A percentile compares a stretch with the other conserved stretches of the same genome.
Conservation (phyloP, 371 early-diverging fungal species). For the Circinella umbellata region DNA sequence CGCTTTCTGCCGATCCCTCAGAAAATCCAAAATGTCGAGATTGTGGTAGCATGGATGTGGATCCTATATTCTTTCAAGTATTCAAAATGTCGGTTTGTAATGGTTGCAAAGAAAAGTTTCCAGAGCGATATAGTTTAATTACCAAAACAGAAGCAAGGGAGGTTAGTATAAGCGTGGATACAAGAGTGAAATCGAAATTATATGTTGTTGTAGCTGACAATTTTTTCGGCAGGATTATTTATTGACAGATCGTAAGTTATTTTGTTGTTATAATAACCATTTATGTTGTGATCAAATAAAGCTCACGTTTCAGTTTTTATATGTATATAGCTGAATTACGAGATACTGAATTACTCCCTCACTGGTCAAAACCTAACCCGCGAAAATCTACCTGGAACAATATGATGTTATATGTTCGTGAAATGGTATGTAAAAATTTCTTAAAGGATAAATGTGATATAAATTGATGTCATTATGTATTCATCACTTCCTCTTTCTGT, state of each 20-base stretch:
- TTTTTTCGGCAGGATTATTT: slow-evolving; percentile 72
- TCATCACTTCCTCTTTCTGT: no score
- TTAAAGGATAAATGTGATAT: no score
- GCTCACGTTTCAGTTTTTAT: not conserved
- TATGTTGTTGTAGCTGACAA: not conserved
- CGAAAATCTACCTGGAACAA: slow-evolving; percentile 94
- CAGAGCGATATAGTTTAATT: slow-evolving; percentile 88
- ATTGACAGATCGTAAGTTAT: slow-evolving; percentile 78
- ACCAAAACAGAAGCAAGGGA: slow-evolving; percentile 94
- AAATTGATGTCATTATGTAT: no score
- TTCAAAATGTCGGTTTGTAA: slow-evolving; percentile 79
- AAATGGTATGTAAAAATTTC: slow-evolving; percentile 61
- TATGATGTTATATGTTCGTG: slow-evolving; percentile 92
- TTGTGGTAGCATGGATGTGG: slow-evolving; percentile 81
- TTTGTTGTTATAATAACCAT: no score
- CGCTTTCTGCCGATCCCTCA: slow-evolving; percentile 62
- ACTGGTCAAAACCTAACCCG: slow-evolving; percentile 93
- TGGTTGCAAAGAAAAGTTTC: slow-evolving; percentile 70
- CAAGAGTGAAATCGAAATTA: not conserved
- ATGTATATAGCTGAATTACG: slow-evolving; percentile 72
- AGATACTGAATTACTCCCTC: slow-evolving; percentile 78
- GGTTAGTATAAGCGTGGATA: slow-evolving; percentile 28
- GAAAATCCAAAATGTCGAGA: slow-evolving; percentile 76
- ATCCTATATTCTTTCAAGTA: slow-evolving; percentile 69
- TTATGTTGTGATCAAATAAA: no score